phyloP scores from a whole-genome alignment of 257 asterid species.

The Mentha longifolia region DNA sequence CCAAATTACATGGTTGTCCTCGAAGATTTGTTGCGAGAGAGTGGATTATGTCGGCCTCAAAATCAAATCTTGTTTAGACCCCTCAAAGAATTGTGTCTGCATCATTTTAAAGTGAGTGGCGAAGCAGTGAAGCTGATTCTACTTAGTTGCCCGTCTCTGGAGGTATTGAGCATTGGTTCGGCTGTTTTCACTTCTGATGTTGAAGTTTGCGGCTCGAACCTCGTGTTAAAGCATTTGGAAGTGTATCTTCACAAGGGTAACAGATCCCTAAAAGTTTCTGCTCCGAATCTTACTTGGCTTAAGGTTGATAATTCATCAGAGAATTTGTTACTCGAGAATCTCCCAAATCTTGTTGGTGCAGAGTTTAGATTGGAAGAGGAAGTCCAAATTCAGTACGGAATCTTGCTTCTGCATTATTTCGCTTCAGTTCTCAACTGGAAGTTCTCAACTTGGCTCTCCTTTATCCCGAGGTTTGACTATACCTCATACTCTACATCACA shows the following conservation, averaged over 20 bases:
- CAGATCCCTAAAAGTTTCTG: slow-evolving; percentile 3
- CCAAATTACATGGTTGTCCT: neutral
- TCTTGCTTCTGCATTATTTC: too few species aligned
- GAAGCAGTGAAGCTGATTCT: neutral
- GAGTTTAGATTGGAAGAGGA: too few species aligned
- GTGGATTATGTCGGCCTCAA: neutral
- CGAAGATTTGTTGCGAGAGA: neutral
- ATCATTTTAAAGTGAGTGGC: neutral
- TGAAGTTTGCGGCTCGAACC: slow-evolving; percentile 23
- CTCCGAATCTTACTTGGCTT: slow-evolving; percentile 10
- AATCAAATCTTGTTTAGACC: neutral
- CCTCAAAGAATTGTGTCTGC: slow-evolving; percentile 11
- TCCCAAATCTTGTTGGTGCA: too few species aligned
- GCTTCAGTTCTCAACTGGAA: too few species aligned
- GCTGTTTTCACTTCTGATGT: neutral
- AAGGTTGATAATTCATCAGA: neutral
- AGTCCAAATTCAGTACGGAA: too few species aligned
- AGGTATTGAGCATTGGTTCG: neutral
- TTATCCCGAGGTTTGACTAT: too few species aligned
- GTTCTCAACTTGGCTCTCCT: too few species aligned
- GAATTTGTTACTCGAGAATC: too few species aligned
- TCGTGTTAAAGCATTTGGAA: slow-evolving; percentile 18
- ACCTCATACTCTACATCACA: too few species aligned
- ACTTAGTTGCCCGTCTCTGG: slow-evolving; percentile 6
- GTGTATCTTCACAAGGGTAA: neutral